Base-by-base conservation (phyloP, 305 asterid genomes). In the Coffea humblotiana region DNA sequence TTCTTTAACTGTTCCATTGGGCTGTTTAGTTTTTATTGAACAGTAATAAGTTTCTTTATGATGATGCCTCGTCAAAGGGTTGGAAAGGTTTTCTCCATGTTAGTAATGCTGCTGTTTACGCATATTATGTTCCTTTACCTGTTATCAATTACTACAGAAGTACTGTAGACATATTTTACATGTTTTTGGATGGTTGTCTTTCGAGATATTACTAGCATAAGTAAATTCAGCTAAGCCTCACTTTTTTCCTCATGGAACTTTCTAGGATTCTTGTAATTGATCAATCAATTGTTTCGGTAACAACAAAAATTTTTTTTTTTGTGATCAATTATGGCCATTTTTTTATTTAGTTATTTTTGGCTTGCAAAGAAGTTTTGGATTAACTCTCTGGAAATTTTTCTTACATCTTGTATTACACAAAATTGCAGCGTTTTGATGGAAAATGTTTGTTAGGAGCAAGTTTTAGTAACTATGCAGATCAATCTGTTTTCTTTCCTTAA, bases 1-100 rank as follows among this genome's bases (percentile, higher is more conserved):
- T 1, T 47, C 27, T 18, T 32, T 43, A 65, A 68, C 84, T 77
- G 78, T 81, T 81, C n/a, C 64, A 63, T 81, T 71, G 66, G 64
- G 68, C 11, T 58, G 51, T 69, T 40, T 11, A 37, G 6, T 40
- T 40, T 32, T 21, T 52, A 65, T 65, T 16, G 40, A 74, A 80
- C 15, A 23, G n/a, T 52, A 0, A 13, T 52, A 0, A 13, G 40
- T 3, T 8, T 19, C 21, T 58, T 60, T 40, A 0, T 61, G 71
- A 65, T 60, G 27, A 6, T 61, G 14, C 2, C 43, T 40, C 6
- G 56, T 48, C 0, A 69, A 74, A 19, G 51, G 8, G 35, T 27
- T 18, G 2, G 19, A 25, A 0, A 58, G 8, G 1, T 4, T 58
- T 21, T 7, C 21, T 40, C 5, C 43, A 40, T 40, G 43, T 40